phyloP scores from a whole-genome alignment of 2,329 filamentous ascomycete species.

The Teratosphaeria viscida region DNA sequence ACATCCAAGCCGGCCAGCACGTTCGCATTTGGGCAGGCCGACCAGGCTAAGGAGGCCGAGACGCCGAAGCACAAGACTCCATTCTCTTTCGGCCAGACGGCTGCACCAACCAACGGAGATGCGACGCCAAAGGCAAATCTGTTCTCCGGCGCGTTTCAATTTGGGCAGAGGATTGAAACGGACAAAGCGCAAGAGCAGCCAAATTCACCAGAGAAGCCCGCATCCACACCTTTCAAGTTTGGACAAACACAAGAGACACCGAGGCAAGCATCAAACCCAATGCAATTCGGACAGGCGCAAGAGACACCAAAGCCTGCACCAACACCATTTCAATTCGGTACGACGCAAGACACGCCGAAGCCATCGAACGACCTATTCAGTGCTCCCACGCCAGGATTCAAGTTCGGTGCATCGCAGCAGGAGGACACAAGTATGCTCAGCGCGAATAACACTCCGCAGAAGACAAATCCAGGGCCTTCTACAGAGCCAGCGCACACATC shows the following conservation, averaged over 20 bases:
- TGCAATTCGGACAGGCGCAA: background rate
- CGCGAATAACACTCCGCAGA: conserved; percentile 14
- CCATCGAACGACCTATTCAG: background rate
- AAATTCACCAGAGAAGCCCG: background rate
- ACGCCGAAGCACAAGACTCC: conserved; percentile 1
- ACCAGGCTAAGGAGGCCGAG: conserved; percentile 1
- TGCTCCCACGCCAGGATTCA: conserved; percentile 1
- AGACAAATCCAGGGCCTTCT: conserved; percentile 4
- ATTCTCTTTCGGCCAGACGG: conserved; percentile 1
- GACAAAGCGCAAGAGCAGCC: background rate
- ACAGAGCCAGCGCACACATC: conserved; percentile 3
- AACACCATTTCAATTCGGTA: conserved; percentile 2
- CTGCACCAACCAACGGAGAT: conserved; percentile 2
- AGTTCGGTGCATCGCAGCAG: conserved; percentile 6
- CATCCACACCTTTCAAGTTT: background rate
- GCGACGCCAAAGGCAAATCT: conserved; percentile 3
- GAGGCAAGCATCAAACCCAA: background rate
- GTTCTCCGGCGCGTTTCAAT: conserved; percentile 1
- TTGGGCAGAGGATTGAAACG: background rate
- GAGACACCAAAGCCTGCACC: background rate
- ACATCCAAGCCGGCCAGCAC: conserved; percentile 3
- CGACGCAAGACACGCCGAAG: background rate
- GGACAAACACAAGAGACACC: conserved; percentile 1
- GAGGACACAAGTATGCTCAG: conserved; percentile 20
- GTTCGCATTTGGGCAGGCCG: conserved; percentile 5